Evolutionary conservation across 345 rosid genomes (phyloP).

Genomic region (Hypericum perforatum): DNA sequence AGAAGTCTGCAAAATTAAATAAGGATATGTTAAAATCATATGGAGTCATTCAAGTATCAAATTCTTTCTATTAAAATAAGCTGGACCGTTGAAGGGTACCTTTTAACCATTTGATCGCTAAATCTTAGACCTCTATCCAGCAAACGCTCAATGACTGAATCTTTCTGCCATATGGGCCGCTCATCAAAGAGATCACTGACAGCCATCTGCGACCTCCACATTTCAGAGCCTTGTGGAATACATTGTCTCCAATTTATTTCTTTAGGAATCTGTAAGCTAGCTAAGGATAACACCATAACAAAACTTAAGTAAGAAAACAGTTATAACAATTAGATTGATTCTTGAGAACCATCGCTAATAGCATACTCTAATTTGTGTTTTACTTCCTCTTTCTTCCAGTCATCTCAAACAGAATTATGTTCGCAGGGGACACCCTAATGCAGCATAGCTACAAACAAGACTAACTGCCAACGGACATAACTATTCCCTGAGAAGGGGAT

Average conservation of each 20-base stretch:
- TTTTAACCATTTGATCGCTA: slow-evolving; percentile 50
- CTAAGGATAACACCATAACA: slow-evolving; percentile 38
- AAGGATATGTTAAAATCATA: slow-evolving; percentile 5
- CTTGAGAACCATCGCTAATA: no score
- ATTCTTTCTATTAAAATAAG: slow-evolving; percentile 6
- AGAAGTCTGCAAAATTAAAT: slow-evolving; percentile 51
- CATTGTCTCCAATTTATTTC: slow-evolving; percentile 59
- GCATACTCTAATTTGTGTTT: no score
- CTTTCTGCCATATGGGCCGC: slow-evolving; percentile 85
- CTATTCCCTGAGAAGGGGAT: no score
- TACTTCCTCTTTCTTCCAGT: no score
- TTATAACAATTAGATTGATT: no score
- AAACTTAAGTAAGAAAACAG: not conserved
- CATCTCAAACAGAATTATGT: no score
- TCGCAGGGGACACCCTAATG: no score
- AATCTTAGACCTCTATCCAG: slow-evolving; percentile 58
- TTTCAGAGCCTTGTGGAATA: slow-evolving; percentile 39
- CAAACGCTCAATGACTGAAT: slow-evolving; percentile 51
- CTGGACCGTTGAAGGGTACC: slow-evolving; percentile 32
- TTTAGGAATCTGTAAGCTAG: slow-evolving; percentile 79
- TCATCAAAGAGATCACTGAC: slow-evolving; percentile 78
- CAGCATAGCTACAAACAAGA: no score
- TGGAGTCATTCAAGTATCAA: slow-evolving; percentile 3
- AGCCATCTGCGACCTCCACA: slow-evolving; percentile 66
- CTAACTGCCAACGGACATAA: no score